phyloP scores from a whole-genome alignment of 176 grass and related monocot genomes.

The Carex pumila region DNA sequence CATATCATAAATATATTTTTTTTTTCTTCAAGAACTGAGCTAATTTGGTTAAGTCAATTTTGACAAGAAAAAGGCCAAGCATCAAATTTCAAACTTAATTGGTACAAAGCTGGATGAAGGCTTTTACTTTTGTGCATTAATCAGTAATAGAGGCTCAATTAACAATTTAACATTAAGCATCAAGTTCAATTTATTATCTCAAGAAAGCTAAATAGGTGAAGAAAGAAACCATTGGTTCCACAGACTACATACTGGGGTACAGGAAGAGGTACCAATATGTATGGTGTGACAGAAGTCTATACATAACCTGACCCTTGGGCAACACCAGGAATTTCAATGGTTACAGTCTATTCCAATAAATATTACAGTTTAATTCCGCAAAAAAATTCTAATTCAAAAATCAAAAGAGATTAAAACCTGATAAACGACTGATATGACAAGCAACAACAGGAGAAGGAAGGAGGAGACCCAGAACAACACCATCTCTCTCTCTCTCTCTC shows the following conservation, averaged over 20 bases:
- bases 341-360: background rate
- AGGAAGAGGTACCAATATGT: background rate
- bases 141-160: background rate
- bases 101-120: background rate
- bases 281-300: background rate
- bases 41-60: background rate
- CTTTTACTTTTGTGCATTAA: background rate
- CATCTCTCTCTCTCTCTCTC: background rate
- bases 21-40: background rate
- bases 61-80: background rate
- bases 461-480: constrained; percentile 14
- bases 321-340: background rate
- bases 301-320: background rate
- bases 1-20: background rate
- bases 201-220: background rate
- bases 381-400: background rate
- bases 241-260: background rate
- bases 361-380: background rate
- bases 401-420: background rate
- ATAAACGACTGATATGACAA: constrained; percentile 4
- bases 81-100: background rate
- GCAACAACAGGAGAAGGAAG: background rate
- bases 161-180: background rate
- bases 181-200: background rate
- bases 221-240: background rate